phyloP scores from a whole-genome alignment of 2,329 filamentous ascomycete species.

The Stagonosporopsis rhizophila region DNA sequence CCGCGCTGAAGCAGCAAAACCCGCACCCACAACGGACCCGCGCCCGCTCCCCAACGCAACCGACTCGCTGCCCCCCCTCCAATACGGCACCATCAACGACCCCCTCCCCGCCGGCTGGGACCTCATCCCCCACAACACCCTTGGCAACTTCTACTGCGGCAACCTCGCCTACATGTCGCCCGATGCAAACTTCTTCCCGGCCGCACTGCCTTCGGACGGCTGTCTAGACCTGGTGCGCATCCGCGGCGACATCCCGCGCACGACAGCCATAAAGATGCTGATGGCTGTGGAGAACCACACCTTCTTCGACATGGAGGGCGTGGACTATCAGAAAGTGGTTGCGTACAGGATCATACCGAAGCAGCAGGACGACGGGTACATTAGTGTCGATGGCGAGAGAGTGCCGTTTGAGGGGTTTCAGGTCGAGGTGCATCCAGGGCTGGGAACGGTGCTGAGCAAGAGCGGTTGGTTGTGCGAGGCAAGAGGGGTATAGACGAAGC shows the following conservation, averaged over 20 bases:
- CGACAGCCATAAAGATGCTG: conserved; percentile 73
- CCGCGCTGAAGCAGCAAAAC: conserved; percentile 45
- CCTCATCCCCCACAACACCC: conserved; percentile 72
- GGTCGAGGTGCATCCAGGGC: conserved; percentile 81
- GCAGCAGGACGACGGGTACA: conserved; percentile 69
- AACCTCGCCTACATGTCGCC: conserved; percentile 95
- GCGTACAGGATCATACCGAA: conserved; percentile 85
- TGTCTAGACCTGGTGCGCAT: conserved; percentile 84
- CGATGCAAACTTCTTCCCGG: conserved; percentile 85
- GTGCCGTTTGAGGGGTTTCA: conserved; percentile 90
- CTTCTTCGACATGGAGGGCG: conserved; percentile 80
- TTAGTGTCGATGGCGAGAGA: conserved; percentile 92
- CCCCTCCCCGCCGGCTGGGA: conserved; percentile 80
- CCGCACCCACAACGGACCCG: conserved; percentile 31
- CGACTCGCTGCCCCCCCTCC: conserved; percentile 70
- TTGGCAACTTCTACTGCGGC: conserved; percentile 93
- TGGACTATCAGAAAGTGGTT: conserved; percentile 83
- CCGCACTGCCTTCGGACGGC: conserved; percentile 82
- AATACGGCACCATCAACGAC: conserved; percentile 81
- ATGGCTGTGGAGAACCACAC: conserved; percentile 73
- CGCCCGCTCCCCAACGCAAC: conserved; percentile 29
- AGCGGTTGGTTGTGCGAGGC: conserved; percentile 74
- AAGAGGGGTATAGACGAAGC: conserved; percentile 36
- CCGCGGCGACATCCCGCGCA: conserved; percentile 73
- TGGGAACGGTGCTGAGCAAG: conserved; percentile 86